phyloP scores from a whole-genome alignment of 2,329 filamentous ascomycete species.

The Xylariaceae sp. region DNA sequence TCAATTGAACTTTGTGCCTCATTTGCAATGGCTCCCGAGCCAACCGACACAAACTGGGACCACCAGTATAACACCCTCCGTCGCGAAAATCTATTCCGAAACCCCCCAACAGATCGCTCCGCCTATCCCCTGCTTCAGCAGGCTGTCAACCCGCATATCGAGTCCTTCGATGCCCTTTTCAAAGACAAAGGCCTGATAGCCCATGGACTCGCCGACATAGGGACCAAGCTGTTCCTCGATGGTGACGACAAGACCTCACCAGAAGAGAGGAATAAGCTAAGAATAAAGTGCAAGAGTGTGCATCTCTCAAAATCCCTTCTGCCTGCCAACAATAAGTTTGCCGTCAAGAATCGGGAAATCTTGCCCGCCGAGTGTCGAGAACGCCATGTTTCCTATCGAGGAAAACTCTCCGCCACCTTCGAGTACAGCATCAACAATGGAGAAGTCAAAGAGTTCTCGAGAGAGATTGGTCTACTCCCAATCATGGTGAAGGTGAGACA shows the following conservation, averaged over 20 bases:
- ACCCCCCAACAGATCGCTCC: slow-evolving; percentile 81
- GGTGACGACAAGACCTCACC: slow-evolving; percentile 62
- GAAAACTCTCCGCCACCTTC: slow-evolving; percentile 75
- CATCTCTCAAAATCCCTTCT: slow-evolving; percentile 78
- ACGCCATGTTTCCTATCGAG: slow-evolving; percentile 85
- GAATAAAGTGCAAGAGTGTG: slow-evolving; percentile 74
- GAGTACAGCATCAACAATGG: slow-evolving; percentile 86
- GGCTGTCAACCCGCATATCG: slow-evolving; percentile 87
- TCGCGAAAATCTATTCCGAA: slow-evolving; percentile 81
- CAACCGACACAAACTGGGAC: slow-evolving; percentile 71
- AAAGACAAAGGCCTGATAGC: slow-evolving; percentile 66
- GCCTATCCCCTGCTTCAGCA: slow-evolving; percentile 83
- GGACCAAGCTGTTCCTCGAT: slow-evolving; percentile 81
- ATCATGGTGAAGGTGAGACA: slow-evolving; percentile 83
- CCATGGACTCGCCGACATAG: slow-evolving; percentile 81
- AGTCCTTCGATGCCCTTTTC: slow-evolving; percentile 93
- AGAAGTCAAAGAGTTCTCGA: slow-evolving; percentile 74
- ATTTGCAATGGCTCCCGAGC: slow-evolving; percentile 51
- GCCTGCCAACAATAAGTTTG: slow-evolving; percentile 78
- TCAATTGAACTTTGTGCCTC: too few species aligned
- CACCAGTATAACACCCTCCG: slow-evolving; percentile 81
- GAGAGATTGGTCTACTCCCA: slow-evolving; percentile 84
- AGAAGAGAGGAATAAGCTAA: slow-evolving; percentile 67
- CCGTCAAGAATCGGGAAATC: slow-evolving; percentile 73
- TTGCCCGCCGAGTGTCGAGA: slow-evolving; percentile 92